Conservation (phyloP, 164 flowering plant genomes). For the grape (Vitis vinifera) region DNA sequence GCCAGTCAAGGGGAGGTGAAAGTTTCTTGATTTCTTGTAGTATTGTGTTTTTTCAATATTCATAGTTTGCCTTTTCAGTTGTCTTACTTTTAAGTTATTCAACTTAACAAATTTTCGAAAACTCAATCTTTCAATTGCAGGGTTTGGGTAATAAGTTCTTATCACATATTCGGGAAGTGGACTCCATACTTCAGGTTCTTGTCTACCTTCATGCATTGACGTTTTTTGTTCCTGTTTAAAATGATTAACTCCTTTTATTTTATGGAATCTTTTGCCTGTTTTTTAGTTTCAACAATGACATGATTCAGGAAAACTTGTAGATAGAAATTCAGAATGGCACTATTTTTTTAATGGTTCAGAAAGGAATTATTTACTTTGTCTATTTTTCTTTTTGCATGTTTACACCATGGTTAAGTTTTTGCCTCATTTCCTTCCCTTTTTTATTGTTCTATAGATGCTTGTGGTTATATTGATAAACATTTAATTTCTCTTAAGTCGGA, state of each 20-base stretch:
- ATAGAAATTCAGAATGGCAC: too few relatives aligned
- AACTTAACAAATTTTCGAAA: background rate
- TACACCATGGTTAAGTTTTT: too few relatives aligned
- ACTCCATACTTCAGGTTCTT: conserved; percentile 90
- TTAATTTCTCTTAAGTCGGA: too few relatives aligned
- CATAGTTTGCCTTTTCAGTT: background rate
- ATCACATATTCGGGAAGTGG: conserved; percentile 91
- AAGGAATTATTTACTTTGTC: too few relatives aligned
- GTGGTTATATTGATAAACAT: too few relatives aligned
- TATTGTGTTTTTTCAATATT: background rate
- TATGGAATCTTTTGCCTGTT: background rate
- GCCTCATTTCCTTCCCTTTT: too few relatives aligned
- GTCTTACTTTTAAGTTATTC: background rate
- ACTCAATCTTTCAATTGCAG: conserved; percentile 28
- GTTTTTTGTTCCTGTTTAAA: background rate
- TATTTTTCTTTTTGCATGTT: too few relatives aligned
- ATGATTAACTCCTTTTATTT: too few relatives aligned
- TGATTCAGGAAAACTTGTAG: too few relatives aligned
- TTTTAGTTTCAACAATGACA: background rate
- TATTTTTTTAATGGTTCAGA: too few relatives aligned
- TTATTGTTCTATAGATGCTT: too few relatives aligned
- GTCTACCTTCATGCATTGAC: background rate
- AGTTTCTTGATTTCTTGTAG: conserved; percentile 3
- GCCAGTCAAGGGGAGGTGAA: conserved; percentile 99
- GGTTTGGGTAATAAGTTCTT: conserved; percentile 88